Percentiles rank a stretch among this genome's conserved stretches.
Conservation (phyloP, 2,329 filamentous ascomycete genomes). For the Aphanocladium album region DNA sequence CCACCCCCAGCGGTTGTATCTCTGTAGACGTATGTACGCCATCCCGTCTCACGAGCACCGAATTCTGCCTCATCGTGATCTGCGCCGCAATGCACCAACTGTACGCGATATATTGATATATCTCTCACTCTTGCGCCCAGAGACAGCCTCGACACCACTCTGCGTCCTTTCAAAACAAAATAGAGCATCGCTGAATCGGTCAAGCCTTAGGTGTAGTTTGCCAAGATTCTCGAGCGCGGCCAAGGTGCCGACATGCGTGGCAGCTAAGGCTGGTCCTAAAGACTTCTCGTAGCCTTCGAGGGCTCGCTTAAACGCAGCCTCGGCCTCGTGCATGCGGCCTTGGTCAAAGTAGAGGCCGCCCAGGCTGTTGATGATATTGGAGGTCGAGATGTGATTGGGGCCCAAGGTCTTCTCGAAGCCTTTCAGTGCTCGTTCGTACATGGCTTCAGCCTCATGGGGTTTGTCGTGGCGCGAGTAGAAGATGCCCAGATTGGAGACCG, state of each 20-base stretch:
- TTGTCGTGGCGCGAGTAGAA: too few species aligned
- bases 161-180: neutral
- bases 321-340: too few species aligned
- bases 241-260: neutral
- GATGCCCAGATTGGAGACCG: too few species aligned
- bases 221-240: neutral
- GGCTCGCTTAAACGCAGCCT: neutral
- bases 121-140: neutral
- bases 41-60: neutral
- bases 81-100: neutral
- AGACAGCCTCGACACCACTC: neutral
- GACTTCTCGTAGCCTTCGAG: neutral
- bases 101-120: neutral
- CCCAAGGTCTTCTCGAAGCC: too few species aligned
- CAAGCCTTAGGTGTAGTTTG: neutral
- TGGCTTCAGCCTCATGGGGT: neutral
- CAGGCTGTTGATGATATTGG: too few species aligned
- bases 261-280: neutral
- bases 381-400: too few species aligned
- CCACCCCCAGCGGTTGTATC: neutral
- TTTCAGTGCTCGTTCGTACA: neutral
- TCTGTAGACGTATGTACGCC: neutral
- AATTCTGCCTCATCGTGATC: neutral
- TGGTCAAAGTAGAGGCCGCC: too few species aligned
- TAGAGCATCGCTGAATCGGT: neutral